A percentile compares a stretch with the other conserved stretches of the same genome.
Evolutionary conservation across 2,329 filamentous ascomycete species (phyloP).

Genomic region (Immersiporthe knoxdaviesiana): DNA sequence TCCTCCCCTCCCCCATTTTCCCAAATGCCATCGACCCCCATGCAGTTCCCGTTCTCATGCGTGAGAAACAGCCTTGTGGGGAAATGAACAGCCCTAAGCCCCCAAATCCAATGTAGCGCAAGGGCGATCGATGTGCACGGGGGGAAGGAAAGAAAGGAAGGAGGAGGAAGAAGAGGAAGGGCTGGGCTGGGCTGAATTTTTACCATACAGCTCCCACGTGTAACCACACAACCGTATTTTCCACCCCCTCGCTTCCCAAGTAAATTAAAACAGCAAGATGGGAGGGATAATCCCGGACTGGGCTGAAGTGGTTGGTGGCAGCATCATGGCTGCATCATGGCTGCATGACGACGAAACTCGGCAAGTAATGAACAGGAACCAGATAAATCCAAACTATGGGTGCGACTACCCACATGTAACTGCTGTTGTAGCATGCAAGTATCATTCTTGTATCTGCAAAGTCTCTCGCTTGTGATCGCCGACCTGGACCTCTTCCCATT

Average conservation of each 20-base stretch:
- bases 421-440: not conserved
- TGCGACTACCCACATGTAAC: not conserved
- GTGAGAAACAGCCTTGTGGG: conserved; percentile 3
- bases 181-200: not conserved
- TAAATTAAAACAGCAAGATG: not conserved
- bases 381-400: not conserved
- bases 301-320: not conserved
- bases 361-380: too few relatives aligned
- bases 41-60: not conserved
- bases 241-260: not conserved
- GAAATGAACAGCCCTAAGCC: not conserved
- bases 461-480: not conserved
- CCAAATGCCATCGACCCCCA: too few relatives aligned
- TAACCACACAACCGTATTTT: not conserved
- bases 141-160: too few relatives aligned
- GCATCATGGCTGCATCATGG: too few relatives aligned
- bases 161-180: too few relatives aligned
- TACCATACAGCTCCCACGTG: not conserved
- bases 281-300: not conserved
- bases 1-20: not conserved
- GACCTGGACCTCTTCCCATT: not conserved
- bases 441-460: not conserved
- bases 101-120: not conserved
- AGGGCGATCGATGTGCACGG: not conserved
- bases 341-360: not conserved